Percentiles rank a stretch among this genome's conserved stretches.
Evolutionary conservation across 768 basidiomycete genomes (phyloP).

Genomic region (Polyporus arcularius): DNA sequence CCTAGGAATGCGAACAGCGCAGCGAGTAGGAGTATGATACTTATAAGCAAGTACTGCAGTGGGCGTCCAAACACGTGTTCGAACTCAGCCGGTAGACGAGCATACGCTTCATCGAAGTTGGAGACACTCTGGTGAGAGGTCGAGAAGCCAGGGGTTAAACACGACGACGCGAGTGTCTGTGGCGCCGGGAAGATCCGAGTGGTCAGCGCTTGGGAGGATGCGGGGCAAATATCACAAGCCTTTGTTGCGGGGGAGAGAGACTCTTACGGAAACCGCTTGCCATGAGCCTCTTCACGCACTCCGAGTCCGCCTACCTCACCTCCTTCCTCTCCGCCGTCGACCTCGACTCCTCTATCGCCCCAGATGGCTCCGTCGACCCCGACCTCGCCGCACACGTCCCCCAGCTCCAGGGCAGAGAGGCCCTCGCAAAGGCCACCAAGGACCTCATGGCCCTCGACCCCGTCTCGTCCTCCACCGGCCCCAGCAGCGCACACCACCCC

Average conservation of each 20-base stretch:
- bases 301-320: constrained; percentile 69
- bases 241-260: constrained; percentile 1
- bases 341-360: constrained; percentile 38
- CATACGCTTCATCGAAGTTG: too few relatives aligned
- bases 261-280: background rate
- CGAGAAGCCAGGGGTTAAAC: too few relatives aligned
- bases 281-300: constrained; percentile 68
- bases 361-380: constrained; percentile 39
- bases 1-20: too few relatives aligned
- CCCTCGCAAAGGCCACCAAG: constrained; percentile 77
- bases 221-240: constrained; percentile 20
- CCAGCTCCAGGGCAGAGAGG: constrained; percentile 57
- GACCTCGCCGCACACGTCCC: constrained; percentile 44
- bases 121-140: too few relatives aligned
- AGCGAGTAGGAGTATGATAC: too few relatives aligned
- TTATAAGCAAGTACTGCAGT: too few relatives aligned
- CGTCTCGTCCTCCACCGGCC: constrained; percentile 24
- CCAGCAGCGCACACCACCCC: constrained; percentile 13
- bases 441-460: constrained; percentile 74
- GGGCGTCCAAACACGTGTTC: too few relatives aligned
- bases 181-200: constrained; percentile 5
- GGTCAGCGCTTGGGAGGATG: background rate
- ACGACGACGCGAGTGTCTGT: too few relatives aligned
- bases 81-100: too few relatives aligned
- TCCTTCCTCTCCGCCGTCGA: constrained; percentile 64